A percentile compares a stretch with the other conserved stretches of the same genome.
Evolutionary conservation across 1,139 yeast genomes (phyloP).

Genomic region (Scheffersomyces parashehatae): DNA sequence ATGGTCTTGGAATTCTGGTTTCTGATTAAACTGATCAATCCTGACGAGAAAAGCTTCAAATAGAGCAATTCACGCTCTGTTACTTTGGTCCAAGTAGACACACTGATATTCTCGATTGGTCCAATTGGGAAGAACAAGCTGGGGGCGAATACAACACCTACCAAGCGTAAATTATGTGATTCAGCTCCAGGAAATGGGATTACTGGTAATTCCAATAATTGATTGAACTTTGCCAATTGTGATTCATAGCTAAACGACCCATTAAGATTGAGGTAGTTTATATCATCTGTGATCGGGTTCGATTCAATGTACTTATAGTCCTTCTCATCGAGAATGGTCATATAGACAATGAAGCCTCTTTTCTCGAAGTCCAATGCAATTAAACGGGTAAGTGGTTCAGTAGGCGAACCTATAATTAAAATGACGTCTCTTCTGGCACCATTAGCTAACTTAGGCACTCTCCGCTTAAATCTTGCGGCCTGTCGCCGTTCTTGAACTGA

Average conservation of each 20-base stretch:
- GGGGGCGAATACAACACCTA: constrained; percentile 64
- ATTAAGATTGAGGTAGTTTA: constrained; percentile 44
- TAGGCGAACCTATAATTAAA: constrained; percentile 73
- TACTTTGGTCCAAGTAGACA: constrained; percentile 54
- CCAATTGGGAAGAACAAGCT: constrained; percentile 67
- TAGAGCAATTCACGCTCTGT: constrained; percentile 48
- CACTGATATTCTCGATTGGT: constrained; percentile 60
- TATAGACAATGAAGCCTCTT: constrained; percentile 78
- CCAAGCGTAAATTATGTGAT: constrained; percentile 53
- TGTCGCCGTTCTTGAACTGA: constrained; percentile 4
- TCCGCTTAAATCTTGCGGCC: constrained; percentile 30
- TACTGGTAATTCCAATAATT: constrained; percentile 38
- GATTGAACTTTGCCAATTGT: constrained; percentile 45
- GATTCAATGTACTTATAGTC: constrained; percentile 61
- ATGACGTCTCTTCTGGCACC: constrained; percentile 79
- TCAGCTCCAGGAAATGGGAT: constrained; percentile 54
- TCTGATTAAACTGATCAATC: constrained; percentile 59
- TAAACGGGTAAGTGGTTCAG: constrained; percentile 70
- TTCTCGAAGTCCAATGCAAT: constrained; percentile 73
- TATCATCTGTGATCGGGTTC: constrained; percentile 55
- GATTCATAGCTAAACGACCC: constrained; percentile 30
- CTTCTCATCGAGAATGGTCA: constrained; percentile 66
- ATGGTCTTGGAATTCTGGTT: constrained; percentile 45
- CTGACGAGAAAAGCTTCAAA: constrained; percentile 54
- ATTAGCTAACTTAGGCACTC: constrained; percentile 62